These are phyloP conservation scores for Corchorus capsularis DNA, from an alignment of 345 rosid species.

Conservation along the genomic window DNA sequence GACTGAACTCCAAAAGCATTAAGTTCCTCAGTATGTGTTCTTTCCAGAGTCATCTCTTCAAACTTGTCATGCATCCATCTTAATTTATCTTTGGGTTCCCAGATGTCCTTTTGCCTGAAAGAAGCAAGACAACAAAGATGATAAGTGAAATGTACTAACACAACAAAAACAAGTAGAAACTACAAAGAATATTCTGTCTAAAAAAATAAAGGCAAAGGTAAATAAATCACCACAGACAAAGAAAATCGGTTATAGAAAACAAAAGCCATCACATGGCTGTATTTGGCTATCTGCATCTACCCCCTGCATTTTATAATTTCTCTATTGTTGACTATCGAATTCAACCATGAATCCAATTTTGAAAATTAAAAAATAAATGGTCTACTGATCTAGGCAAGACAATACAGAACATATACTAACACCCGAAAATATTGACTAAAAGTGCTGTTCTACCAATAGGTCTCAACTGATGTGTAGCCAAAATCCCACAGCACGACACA, in stretches of 20 bases:
- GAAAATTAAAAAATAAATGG: neutral
- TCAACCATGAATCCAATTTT: neutral
- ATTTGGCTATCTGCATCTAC: neutral
- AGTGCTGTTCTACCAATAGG: neutral
- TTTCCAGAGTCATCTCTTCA: neutral
- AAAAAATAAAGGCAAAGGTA: neutral
- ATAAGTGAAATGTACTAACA: neutral
- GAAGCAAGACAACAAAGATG: neutral
- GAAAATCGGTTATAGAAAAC: neutral
- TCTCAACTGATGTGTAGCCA: neutral
- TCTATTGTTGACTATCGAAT: neutral
- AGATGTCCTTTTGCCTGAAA: constrained; percentile 2
- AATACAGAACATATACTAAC: neutral
- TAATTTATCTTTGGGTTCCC: constrained; percentile 1
- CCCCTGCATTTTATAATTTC: neutral
- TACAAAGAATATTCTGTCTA: neutral
- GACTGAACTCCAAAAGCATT: constrained; percentile 6
- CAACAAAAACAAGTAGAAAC: constrained; percentile 13
- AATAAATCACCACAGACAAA: neutral
- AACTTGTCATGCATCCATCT: constrained; percentile 14
- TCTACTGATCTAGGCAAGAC: neutral
- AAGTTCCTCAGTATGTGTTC: neutral
- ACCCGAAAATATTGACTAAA: neutral
- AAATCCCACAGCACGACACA: neutral
- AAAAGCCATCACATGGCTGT: neutral